Conservation (phyloP, 2,329 filamentous ascomycete species). For the Didymella pinodella region DNA sequence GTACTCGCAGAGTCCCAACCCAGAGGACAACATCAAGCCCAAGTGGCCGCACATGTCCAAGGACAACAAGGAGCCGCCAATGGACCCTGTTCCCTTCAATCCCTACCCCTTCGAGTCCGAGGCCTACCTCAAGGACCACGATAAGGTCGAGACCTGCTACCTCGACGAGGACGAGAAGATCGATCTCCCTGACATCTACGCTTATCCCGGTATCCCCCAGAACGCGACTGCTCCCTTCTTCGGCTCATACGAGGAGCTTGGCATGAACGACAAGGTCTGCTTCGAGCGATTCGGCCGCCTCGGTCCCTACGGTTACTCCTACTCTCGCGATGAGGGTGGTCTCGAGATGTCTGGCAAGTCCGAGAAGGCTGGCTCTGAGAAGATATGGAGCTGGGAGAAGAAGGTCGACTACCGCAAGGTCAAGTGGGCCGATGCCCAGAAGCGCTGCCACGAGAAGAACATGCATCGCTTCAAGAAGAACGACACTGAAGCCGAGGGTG, state of each 20-base stretch:
- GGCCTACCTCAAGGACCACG: constrained; percentile 58
- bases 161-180: constrained; percentile 67
- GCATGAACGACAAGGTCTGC: constrained; percentile 58
- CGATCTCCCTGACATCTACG: constrained; percentile 68
- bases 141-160: constrained; percentile 67
- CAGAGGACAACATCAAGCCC: constrained; percentile 49
- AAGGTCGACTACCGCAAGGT: constrained; percentile 58
- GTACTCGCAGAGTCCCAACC: constrained; percentile 49
- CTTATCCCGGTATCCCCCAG: constrained; percentile 64
- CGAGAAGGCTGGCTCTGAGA: constrained; percentile 55
- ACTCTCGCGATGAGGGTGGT: constrained; percentile 55
- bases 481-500: constrained; percentile 39
- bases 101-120: constrained; percentile 56
- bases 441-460: constrained; percentile 60
- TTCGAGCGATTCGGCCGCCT: constrained; percentile 61
- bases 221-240: constrained; percentile 59
- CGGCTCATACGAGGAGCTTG: constrained; percentile 58
- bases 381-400: constrained; percentile 59
- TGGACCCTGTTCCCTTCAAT: constrained; percentile 53
- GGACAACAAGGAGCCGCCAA: constrained; percentile 49
- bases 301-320: constrained; percentile 61
- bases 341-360: constrained; percentile 58
- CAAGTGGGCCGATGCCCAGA: constrained; percentile 59
- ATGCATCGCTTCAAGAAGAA: constrained; percentile 55
- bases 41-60: constrained; percentile 47